Evolutionary conservation across 23 red algal genomes (phyloP).

Genomic region (Chondrus crispus): DNA sequence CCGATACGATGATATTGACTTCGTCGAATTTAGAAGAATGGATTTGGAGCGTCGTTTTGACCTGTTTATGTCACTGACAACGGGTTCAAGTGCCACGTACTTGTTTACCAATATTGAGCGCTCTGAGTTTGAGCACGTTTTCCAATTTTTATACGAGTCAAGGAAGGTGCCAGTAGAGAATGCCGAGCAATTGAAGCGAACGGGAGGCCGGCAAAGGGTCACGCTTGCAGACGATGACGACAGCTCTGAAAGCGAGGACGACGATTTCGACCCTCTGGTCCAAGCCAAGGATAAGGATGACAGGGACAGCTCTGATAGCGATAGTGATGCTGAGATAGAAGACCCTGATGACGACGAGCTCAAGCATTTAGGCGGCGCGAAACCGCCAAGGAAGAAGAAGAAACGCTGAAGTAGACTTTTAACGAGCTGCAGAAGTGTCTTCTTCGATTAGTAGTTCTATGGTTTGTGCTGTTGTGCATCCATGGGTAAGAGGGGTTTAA

Average conservation of each 20-base stretch:
- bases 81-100: slow-evolving; percentile 39
- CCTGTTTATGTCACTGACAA: slow-evolving; percentile 69
- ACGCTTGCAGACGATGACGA: slow-evolving; percentile 70
- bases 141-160: slow-evolving; percentile 73
- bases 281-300: slow-evolving; percentile 46
- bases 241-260: slow-evolving; percentile 85
- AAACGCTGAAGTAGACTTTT: too few species aligned
- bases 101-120: slow-evolving; percentile 94
- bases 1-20: slow-evolving; percentile 97
- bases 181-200: slow-evolving; percentile 58
- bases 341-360: slow-evolving; percentile 16
- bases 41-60: slow-evolving; percentile 95
- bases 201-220: slow-evolving; percentile 44
- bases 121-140: slow-evolving; percentile 89
- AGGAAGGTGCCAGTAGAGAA: slow-evolving; percentile 86
- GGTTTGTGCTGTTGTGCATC: too few species aligned
- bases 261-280: slow-evolving; percentile 78
- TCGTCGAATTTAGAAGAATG: slow-evolving; percentile 93
- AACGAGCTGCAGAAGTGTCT: too few species aligned
- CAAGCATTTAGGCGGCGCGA: not conserved
- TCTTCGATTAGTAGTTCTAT: too few species aligned
- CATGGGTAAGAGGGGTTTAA: too few species aligned
- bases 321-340: not conserved
- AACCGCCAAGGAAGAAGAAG: not conserved
- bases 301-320: not conserved